phyloP scores from a whole-genome alignment of 371 early-diverging fungal species.

The Nematocida parisii region DNA sequence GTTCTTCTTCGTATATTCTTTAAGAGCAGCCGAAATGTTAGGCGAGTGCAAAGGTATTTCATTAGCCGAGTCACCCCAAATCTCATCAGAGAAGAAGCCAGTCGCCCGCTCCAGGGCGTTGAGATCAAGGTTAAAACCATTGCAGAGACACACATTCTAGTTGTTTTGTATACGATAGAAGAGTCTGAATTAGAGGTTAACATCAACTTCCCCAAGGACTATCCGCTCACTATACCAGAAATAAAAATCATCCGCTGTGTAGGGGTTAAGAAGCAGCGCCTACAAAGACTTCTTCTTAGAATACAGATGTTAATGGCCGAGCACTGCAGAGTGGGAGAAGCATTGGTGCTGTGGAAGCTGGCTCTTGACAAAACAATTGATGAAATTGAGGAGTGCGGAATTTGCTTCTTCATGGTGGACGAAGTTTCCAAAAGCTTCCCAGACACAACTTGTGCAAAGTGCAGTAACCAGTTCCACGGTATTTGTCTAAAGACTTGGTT shows the following conservation, averaged over 20 bases:
- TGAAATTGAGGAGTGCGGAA: slow-evolving; percentile 65
- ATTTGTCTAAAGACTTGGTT: slow-evolving; percentile 65
- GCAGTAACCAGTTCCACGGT: slow-evolving; percentile 66
- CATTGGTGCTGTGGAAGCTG: slow-evolving; percentile 64
- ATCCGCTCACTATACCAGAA: slow-evolving; percentile 39
- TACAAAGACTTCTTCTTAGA: slow-evolving; percentile 51
- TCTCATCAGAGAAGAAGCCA: slow-evolving; percentile 41
- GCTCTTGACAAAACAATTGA: slow-evolving; percentile 59
- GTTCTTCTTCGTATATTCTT: slow-evolving; percentile 32
- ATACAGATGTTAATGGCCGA: slow-evolving; percentile 59
- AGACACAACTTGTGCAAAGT: slow-evolving; percentile 55
- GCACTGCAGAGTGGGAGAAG: slow-evolving; percentile 64
- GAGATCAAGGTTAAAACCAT: slow-evolving; percentile 37
- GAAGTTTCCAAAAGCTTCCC: slow-evolving; percentile 60
- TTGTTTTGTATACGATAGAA: slow-evolving; percentile 50
- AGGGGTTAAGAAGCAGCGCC: slow-evolving; percentile 45
- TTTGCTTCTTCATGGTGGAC: slow-evolving; percentile 68
- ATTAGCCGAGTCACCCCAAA: background rate
- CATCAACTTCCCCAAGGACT: slow-evolving; percentile 53
- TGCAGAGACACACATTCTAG: slow-evolving; percentile 34
- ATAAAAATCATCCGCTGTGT: slow-evolving; percentile 29
- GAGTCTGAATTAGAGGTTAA: slow-evolving; percentile 56
- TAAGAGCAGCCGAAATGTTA: slow-evolving; percentile 38
- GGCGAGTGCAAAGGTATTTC: slow-evolving; percentile 21
- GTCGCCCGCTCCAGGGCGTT: slow-evolving; percentile 44